Percentiles rank a stretch among this genome's conserved stretches.
Conservation (phyloP, 805 yeast genomes). For the Suhomyces kilbournensis region DNA sequence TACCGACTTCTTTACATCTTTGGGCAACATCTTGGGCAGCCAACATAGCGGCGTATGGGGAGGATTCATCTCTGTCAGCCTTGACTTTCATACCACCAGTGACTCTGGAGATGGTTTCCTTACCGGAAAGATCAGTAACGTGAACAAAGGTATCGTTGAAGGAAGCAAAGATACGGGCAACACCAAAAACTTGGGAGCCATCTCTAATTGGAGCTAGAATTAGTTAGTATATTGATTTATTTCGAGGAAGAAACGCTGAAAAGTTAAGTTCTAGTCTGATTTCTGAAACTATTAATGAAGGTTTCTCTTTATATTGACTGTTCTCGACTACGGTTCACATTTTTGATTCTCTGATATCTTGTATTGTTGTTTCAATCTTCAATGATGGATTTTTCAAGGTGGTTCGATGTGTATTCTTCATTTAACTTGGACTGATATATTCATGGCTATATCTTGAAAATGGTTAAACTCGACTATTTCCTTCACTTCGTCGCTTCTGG, state of each 20-base stretch:
- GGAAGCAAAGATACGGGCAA: constrained; percentile 99
- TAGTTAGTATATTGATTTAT: neutral
- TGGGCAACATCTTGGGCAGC: constrained; percentile 99
- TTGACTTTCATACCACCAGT: constrained; percentile 99
- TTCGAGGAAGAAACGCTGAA: neutral
- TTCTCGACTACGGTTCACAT: neutral
- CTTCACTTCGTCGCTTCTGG: neutral
- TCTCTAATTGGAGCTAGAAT: constrained; percentile 58
- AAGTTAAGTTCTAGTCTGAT: neutral
- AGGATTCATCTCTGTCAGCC: constrained; percentile 99
- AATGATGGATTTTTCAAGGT: neutral
- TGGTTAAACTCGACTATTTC: neutral
- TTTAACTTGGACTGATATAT: neutral
- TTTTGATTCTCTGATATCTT: neutral
- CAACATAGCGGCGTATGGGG: constrained; percentile 99
- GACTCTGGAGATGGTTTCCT: constrained; percentile 99
- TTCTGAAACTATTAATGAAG: neutral
- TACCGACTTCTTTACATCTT: constrained; percentile 99
- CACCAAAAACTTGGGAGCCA: constrained; percentile 99
- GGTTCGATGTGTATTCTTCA: neutral
- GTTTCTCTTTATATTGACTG: neutral
- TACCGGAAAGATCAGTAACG: constrained; percentile 98
- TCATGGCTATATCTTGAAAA: neutral
- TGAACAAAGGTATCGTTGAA: constrained; percentile 99
- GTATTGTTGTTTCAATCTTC: neutral